Base-by-base conservation (phyloP, 805 yeast genomes). In the Candida ulmi region DNA sequence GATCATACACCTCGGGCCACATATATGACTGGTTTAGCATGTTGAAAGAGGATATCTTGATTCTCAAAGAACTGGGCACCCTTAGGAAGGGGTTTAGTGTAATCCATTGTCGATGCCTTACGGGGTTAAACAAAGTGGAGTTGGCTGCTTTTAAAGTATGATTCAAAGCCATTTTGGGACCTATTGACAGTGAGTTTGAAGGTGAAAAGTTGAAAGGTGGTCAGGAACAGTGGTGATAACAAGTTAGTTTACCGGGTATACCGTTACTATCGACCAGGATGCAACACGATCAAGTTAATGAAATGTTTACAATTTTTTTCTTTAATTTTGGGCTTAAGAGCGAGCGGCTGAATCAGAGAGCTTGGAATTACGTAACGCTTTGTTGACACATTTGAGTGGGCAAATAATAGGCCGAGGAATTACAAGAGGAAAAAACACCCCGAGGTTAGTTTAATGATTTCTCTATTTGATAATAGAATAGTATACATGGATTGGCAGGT, bases 1-100 rank as follows among this genome's bases (percentile, higher is more conserved):
- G 58, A 3, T 75, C 59, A 8, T 76, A 79, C 4, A 78, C 76
- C 37, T 68, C 68, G 1, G 73, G 72, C 84, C 84, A 78, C 58
- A 78, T 60, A 44, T 79, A 79, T 38, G 77, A 76, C 33, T 71
- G 74, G 9, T 71, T 69, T n/a, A 72, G 57, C 51, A 72, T 58
- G 48, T 72, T 72, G 50, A 65, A 72, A 1, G 73, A 62, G 56
- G 71, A 46, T 17, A 72, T 54, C 7, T 66, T 55, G 21, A 64
- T 47, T 29, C 28, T 36, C 30, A 29, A 37, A 11, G 39, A 17
- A 8, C 32, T 15, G 8, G 44, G 36, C 8, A 33, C 34, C 2
- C 3, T n/a, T 4, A 17, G 11, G 11, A 12, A 17, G 1, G 41
- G 34, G 8, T 15, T 5, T 5, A 47, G 36, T 5, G 30, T n/a